Evolutionary conservation across 345 rosid genomes (phyloP), one percentile per base, ranked within the genome.

Genomic region (Lumnitzera racemosa): DNA sequence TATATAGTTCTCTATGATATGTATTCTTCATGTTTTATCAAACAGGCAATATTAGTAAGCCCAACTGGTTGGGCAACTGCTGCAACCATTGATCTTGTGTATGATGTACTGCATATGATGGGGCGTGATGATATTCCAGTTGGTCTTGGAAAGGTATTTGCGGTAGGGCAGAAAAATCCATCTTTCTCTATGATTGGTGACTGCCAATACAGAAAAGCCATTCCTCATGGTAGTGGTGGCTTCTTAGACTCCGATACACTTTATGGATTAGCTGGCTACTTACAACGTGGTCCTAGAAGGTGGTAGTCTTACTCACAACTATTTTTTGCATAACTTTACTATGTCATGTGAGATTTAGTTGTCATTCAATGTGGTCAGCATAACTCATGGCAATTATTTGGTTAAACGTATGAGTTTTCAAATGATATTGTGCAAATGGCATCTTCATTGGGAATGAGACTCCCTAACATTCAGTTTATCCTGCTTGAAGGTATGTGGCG

Each of bases 11-110:
- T 14, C 36, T 23, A 13, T 13, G 36, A 41, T 58, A 7, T 47
- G 24, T 24, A 20, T 46, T 8, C 2, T 29, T 13, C 50, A 25
- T 59, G 12, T 49, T 11, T 43, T 55, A 51, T 65, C 29, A 50
- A 57, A 50, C 69, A 89, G 96, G 96, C 87, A 47, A 78, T 89
- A 51, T 59, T 89, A 46, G 87, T 83, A 46, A 82, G 74, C 67
- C 90, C 96, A 43, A 84, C 78, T 0, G 94, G 96, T 2, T 89
- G 96, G 96, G 94, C 96, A 58, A 86, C 82, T 73, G 87, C 90
- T 29, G 96, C 96, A 36, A 84, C 94, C 5, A 76, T 86, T 24
- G 96, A 89, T 62, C 75, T 78, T 23, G 69, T 89, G 24, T 89
- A 89, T 55, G 96, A 89, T 70, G 62, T 89, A 23, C 80, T 86